phyloP scores from a whole-genome alignment of 2,329 filamentous ascomycete species.

The Proliferodiscus dingleyae region DNA sequence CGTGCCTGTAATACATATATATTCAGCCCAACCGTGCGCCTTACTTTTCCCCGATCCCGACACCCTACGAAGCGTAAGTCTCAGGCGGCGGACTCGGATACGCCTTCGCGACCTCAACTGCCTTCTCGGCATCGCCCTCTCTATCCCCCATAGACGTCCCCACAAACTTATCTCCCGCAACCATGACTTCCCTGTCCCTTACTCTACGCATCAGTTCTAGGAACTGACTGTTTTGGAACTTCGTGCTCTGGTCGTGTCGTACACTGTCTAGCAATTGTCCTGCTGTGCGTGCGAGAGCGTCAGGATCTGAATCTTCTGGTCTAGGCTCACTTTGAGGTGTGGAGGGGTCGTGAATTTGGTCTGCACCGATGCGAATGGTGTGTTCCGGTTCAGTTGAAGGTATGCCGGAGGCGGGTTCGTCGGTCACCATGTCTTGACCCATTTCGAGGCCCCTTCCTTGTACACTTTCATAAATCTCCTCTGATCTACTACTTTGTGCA shows the following conservation, averaged over 20 bases:
- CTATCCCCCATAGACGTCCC: background rate
- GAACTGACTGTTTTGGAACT: conserved; percentile 76
- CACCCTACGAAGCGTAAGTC: background rate
- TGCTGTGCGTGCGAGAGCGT: conserved; percentile 69
- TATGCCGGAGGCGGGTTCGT: conserved; percentile 25
- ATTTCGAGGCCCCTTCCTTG: conserved; percentile 2
- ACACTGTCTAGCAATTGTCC: conserved; percentile 66
- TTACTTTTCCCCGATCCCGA: too few relatives aligned
- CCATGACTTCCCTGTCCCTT: conserved; percentile 64
- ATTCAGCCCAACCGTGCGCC: background rate
- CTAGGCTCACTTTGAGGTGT: conserved; percentile 24
- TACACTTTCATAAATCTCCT: background rate
- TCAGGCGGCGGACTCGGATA: background rate
- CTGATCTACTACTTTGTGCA: conserved; percentile 1
- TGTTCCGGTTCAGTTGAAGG: conserved; percentile 3
- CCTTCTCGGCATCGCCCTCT: conserved; percentile 5
- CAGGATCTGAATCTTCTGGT: conserved; percentile 34
- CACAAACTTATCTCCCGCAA: conserved; percentile 66
- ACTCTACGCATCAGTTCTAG: conserved; percentile 71
- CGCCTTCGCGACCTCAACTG: background rate
- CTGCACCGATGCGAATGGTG: conserved; percentile 30
- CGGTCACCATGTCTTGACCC: conserved; percentile 17
- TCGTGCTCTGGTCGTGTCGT: conserved; percentile 61
- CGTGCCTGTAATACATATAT: background rate
- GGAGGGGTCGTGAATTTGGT: conserved; percentile 27